Conservation (phyloP, 192 early-diverging fungal species). For the Glomus cerebriforme region DNA sequence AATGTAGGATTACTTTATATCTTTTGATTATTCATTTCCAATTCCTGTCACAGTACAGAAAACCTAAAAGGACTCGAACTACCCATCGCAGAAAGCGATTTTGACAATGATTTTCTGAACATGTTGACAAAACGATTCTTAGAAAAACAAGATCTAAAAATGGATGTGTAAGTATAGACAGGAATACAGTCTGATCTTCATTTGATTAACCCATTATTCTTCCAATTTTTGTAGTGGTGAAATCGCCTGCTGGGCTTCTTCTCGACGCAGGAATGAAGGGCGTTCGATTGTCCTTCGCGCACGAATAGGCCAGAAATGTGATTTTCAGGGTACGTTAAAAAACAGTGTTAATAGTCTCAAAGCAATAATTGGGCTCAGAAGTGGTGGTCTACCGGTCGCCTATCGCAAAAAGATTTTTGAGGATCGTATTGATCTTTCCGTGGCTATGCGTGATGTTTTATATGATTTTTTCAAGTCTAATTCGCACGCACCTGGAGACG, state of each 20-base stretch:
- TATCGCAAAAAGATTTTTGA: conserved; percentile 33
- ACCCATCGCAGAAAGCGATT: conserved; percentile 24
- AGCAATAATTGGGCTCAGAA: conserved; percentile 33
- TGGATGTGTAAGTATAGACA: conserved; percentile 36
- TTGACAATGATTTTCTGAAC: conserved; percentile 32
- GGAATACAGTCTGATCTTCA: not conserved
- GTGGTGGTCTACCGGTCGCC: conserved; percentile 30
- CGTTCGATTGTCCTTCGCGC: conserved; percentile 26
- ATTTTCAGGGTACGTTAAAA: conserved; percentile 31
- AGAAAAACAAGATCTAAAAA: conserved; percentile 27
- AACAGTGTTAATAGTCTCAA: conserved; percentile 30
- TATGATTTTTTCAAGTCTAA: conserved; percentile 32
- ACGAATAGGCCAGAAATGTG: conserved; percentile 32
- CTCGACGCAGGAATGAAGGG: conserved; percentile 32
- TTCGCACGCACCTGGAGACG: conserved; percentile 24
- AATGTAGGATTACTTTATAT: not conserved
- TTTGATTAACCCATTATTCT: not conserved
- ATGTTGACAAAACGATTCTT: conserved; percentile 33
- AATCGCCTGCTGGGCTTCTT: conserved; percentile 35
- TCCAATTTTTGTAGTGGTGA: conserved; percentile 32
- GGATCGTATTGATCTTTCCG: conserved; percentile 26
- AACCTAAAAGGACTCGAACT: conserved; percentile 28
- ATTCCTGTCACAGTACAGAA: conserved; percentile 18
- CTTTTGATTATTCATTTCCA: conserved; percentile 33
- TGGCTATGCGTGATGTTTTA: conserved; percentile 33